Evolutionary conservation across 148 eudicot genomes (phyloP), one percentile per base, ranked within the genome.

Genomic region (Silene conica): DNA sequence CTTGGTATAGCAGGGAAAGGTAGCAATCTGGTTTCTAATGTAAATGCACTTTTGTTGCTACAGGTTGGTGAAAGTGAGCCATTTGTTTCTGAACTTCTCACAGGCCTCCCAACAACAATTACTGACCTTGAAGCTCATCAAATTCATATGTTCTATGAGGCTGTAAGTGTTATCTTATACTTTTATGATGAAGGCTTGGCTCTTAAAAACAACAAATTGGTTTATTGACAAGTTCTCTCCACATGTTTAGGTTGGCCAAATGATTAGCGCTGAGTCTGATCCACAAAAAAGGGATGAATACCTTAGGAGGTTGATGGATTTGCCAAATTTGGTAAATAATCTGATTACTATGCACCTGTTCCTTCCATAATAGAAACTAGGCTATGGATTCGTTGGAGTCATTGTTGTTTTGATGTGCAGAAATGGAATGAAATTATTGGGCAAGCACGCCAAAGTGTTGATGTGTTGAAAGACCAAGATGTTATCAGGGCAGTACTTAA

Each of bases 61-160:
- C 83, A 96, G 99, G 89, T 96, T 77, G 99, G 99, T 73, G 99
- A 96, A 78, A 92, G 71, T 81, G 99, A 92, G 77, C 91, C 99
- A 61, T 96, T 96, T 87, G 99, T 96, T 13, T 96, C 99, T 28
- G 97, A 96, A 80, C 97, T 96, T 71, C 85, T 96, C 58, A 90
- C 96, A 2, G 87, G 87, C 56, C 97, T 96, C 78, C 92, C 90
- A 13, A 85, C 94, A 73, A 96, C 91, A 6, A 90, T 96, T 81
- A 87, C 80, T 38, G 97, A 96, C 77, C 92, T 96, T 52, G 91
- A 96, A 80, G 83, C 89, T 71, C 99, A 92, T 80, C 99, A 96
- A 74, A 96, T 96, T 72, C 96, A 96, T 82, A 76, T 89, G 73
- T 96, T 96, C 73, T 96, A 96, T 81, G 99, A 96, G 88, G 87